phyloP scores from a whole-genome alignment of 192 early-diverging fungal species.

The Entomortierella lignicola region DNA sequence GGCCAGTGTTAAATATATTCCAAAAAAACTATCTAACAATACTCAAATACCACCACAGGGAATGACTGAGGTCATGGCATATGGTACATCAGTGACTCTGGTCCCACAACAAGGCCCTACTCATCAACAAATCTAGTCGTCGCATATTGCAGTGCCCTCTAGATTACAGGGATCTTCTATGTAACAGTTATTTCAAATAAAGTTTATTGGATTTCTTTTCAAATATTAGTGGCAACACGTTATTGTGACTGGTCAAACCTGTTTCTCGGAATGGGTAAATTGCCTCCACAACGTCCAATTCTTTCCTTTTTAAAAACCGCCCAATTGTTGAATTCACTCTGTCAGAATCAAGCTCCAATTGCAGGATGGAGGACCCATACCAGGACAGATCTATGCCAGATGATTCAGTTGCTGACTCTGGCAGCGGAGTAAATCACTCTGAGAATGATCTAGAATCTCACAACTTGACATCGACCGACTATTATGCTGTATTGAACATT shows the following conservation, averaged over 20 bases:
- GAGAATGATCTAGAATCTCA: slow-evolving; percentile 21
- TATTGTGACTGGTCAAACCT: not conserved
- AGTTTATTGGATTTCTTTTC: too few species aligned
- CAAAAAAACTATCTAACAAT: too few species aligned
- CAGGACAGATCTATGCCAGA: slow-evolving; percentile 44
- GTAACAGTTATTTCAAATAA: too few species aligned
- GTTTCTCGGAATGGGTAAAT: not conserved
- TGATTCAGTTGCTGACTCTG: not conserved
- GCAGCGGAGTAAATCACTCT: not conserved
- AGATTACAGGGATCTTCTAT: too few species aligned
- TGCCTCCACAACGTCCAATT: too few species aligned
- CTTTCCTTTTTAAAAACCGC: not conserved
- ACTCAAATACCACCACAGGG: not conserved
- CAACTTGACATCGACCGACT: slow-evolving; percentile 59
- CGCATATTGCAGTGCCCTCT: not conserved
- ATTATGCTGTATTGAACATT: slow-evolving; percentile 75
- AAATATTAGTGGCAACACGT: too few species aligned
- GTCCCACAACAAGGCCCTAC: slow-evolving; percentile 15
- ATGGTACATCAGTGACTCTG: slow-evolving; percentile 43
- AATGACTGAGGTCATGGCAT: slow-evolving; percentile 52
- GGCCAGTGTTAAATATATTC: too few species aligned
- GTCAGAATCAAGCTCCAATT: not conserved
- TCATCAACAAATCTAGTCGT: not conserved
- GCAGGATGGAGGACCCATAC: slow-evolving; percentile 45
- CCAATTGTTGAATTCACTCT: not conserved